Conservation (phyloP, 371 early-diverging fungal genomes). For the Syncephalis fuscata region DNA sequence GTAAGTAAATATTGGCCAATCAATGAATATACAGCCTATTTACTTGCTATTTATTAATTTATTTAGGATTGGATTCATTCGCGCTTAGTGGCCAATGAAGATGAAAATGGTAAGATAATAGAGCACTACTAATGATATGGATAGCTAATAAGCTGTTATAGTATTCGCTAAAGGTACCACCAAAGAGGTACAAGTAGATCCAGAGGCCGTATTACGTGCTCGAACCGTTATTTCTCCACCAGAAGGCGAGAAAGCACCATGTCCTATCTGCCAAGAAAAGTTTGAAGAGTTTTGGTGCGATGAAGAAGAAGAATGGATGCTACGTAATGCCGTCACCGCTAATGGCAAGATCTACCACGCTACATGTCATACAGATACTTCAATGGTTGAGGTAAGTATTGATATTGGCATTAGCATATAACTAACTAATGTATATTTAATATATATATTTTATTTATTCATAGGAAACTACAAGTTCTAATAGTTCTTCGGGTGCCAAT, state of each 20-base stretch:
- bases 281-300: slow-evolving; percentile 77
- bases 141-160: too few species aligned
- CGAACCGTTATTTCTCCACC: slow-evolving; percentile 25
- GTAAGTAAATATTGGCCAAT: slow-evolving; percentile 9
- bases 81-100: slow-evolving; percentile 13
- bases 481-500: too few species aligned
- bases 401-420: too few species aligned
- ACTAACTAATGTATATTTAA: too few species aligned
- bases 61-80: slow-evolving; percentile 28
- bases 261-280: slow-evolving; percentile 77
- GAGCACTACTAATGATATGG: too few species aligned
- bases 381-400: slow-evolving; percentile 5
- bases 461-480: too few species aligned
- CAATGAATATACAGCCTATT: too few species aligned
- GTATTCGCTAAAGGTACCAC: slow-evolving; percentile 14
- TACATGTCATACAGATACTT: slow-evolving; percentile 41
- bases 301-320: slow-evolving; percentile 80
- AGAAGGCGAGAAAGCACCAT: slow-evolving; percentile 30
- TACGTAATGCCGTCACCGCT: slow-evolving; percentile 54
- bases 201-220: slow-evolving; percentile 13
- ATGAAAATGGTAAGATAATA: slow-evolving; percentile 5
- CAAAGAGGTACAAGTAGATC: slow-evolving; percentile 11
- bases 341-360: slow-evolving; percentile 45
- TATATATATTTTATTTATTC: too few species aligned
- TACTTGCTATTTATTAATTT: slow-evolving; percentile 1